Evolutionary conservation across 441 rosid genomes (phyloP), one percentile per base, ranked within the genome.

Genomic region (Erodium trifolium): DNA sequence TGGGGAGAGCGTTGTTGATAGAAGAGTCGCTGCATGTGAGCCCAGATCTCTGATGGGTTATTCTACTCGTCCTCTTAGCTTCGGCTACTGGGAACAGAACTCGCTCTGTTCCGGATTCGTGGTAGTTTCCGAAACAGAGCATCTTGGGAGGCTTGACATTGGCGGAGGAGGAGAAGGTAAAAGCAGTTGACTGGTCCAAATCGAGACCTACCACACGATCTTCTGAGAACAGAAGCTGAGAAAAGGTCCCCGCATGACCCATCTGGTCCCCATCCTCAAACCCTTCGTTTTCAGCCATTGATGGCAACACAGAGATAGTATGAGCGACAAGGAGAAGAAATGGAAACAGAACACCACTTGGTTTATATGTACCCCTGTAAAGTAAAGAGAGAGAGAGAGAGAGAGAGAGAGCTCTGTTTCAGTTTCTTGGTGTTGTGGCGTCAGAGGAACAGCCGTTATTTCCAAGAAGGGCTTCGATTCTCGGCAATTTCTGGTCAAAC

Each of bases 111-210:
- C 71, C 82, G 63, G 67, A 74, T 66, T 80, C 55, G 13, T 41
- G 77, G 55, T 76, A 63, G 43, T 80, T 80, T 4, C 89, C 96
- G 68, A 92, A 92, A 72, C 92, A 87, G 39, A 92, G 93, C 95
- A 92, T 90, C 81, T 70, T 79, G 55, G 96, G 83, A 37, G 77
- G 63, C 62, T 69, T 80, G 8, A 9, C 57, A 68, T 63, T 18
- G 68, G 78, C 68, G 64, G 71, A 66, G 19, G 69, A 43, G 55
- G 71, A 45, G 35, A n/a, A 67, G 72, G 67, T 63, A 70, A 67
- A 64, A 71, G 57, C 5, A 14, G 57, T 12, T 13, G 57, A 51
- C 63, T 65, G 75, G 63, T 53, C 75, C 37, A 75, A 65, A 73
- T 73, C 78, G 66, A 70, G 74, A 69, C 77, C 75, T 66, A 71